Evolutionary conservation across 2,329 filamentous ascomycete genomes (phyloP), one percentile per base, ranked within the genome.

Genomic region (Rasamsonia emersonii): DNA sequence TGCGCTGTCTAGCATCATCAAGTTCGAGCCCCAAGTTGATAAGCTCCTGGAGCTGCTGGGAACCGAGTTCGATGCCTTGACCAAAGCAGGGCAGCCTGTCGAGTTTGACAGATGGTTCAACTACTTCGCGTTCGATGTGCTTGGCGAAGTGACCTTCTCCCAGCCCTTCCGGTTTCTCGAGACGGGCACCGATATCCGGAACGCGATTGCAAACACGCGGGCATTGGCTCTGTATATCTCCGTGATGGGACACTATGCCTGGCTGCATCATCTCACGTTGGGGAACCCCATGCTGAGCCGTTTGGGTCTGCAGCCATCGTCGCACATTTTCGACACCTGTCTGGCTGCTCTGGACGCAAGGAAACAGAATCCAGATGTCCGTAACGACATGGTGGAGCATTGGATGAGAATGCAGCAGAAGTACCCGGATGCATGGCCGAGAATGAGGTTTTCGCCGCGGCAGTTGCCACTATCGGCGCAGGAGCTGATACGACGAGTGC

Each of bases 31-130:
- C 1, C 42, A 47, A 21, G 42, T 58, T 13, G 50, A 56, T 35
- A 34, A 36, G n/a, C 38, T 49, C n/a, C 44, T 65, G 6, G 36
- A 44, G 9, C 38, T 45, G 2, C 41, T 63, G 1, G 37, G 42
- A 5, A 16, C 30, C 3, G 51, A 45, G 3, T 39, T 64, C 26
- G 40, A 56, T 28, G 36, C 39, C 1, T 36, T 53, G n/a, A 39
- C 42, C 18, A 33, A 40, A 9, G 35, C 38, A 1, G 43, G 37
- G 14, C 4, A 38, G 9, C 44, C 48, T 3, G 38, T 62, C n/a
- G 46, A 61, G 11, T 58, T 67, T 9, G 54, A 59, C 18, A 33
- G 53, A 16, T 63, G 56, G 54, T 58, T 67, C 32, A 63, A 55
- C 32, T 63, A 52, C 37, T 47, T 55, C 32, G 51, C 55, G 17